Base-by-base conservation (phyloP, 768 basidiomycete genomes). In the Royoungia palumana region DNA sequence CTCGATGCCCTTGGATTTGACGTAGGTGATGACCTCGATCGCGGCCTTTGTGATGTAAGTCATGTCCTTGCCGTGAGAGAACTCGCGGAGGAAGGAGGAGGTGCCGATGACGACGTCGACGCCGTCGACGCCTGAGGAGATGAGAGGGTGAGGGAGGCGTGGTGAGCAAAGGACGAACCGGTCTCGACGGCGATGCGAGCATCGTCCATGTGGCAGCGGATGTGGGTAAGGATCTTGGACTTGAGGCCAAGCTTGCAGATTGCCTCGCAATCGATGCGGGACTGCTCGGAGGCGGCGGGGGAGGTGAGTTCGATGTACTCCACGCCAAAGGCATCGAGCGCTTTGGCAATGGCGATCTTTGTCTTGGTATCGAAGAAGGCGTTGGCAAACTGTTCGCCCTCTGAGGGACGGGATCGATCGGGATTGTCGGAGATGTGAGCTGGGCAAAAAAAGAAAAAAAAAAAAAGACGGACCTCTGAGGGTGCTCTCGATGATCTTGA, bases 31-130 rank as follows among this genome's bases (percentile, higher is more conserved):
- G 59, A 99, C 96, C 70, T 97, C 94, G 61, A 97, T 93, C 51
- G 95, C 95, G 34, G 92, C 89, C 75, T 94, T 97, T 77, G 95
- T 95, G 75, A 99, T 99, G 75, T 96, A 99, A 39, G 91, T 75
- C 92, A 99, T 99, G 70, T 98, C 96, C 82, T 98, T 99, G 64
- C 96, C 96, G 69, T 99, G 96, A 22, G 95, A 97, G 81, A 98
- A 96, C 75, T 99, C 94, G 60, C 95, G 87, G 42, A 98, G 85
- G 87, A 96, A 99, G 35, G 94, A 97, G 10, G 94, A 97, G 9
- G 96, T 98, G 30, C 96, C 95, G 56, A 99, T 98, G 70, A 98
- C 96, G 58, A 98, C 93, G 69, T 98, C 95, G 53, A 97, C 96
- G 68, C 96, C 96, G 65, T 98, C 94, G 37, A 99, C 95, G 66